Evolutionary conservation across 352 stramenopile species (phyloP).

Genomic region (Thalassiosira sp.): DNA sequence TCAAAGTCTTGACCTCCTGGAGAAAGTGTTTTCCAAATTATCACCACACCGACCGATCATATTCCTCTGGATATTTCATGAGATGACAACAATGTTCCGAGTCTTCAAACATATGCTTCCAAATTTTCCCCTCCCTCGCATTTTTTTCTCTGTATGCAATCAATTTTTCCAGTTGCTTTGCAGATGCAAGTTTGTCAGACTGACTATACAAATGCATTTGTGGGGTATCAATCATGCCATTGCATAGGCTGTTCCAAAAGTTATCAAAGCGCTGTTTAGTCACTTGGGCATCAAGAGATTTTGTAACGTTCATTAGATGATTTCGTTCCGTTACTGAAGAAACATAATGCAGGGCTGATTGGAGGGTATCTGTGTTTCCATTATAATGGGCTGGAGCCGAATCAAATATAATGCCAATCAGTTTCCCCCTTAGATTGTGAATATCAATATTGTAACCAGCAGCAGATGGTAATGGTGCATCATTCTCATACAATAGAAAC

Average conservation of each 20-base stretch:
- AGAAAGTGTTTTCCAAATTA: neutral
- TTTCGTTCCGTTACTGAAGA: conserved; percentile 18
- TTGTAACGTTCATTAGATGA: conserved; percentile 23
- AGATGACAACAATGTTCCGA: conserved; percentile 55
- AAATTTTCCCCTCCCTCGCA: conserved; percentile 34
- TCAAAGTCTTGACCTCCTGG: conserved; percentile 11
- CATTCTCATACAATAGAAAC: conserved; percentile 23
- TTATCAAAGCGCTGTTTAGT: conserved; percentile 29
- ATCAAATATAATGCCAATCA: conserved; percentile 51
- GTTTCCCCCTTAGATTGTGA: conserved; percentile 24
- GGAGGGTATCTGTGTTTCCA: conserved; percentile 22
- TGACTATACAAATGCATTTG: conserved; percentile 56
- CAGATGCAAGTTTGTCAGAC: conserved; percentile 30
- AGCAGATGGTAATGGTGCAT: neutral
- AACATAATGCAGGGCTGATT: conserved; percentile 40
- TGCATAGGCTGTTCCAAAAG: conserved; percentile 38
- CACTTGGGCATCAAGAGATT: conserved; percentile 8
- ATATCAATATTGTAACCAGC: conserved; percentile 20
- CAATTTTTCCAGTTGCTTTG: conserved; percentile 30
- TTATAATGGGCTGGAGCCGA: conserved; percentile 44
- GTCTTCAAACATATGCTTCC: conserved; percentile 39
- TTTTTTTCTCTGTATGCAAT: conserved; percentile 23
- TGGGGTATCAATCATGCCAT: conserved; percentile 25
- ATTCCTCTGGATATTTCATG: conserved; percentile 41
- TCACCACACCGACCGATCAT: conserved; percentile 12